A percentile compares a stretch with the other conserved stretches of the same genome.
Conservation (phyloP, 2,329 filamentous ascomycete species). For the Exophiala mesophila region DNA sequence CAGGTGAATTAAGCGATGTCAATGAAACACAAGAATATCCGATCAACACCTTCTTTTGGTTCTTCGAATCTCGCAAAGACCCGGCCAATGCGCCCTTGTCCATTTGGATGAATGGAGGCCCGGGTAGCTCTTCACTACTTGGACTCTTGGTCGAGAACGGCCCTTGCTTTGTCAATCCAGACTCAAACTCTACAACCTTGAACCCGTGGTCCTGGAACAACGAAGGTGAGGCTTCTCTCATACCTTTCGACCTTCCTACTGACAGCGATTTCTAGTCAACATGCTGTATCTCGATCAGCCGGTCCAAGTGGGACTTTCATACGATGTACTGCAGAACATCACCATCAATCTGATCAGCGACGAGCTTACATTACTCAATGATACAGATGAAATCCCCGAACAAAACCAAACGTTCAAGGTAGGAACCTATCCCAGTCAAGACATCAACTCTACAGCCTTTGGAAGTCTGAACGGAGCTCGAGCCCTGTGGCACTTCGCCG, state of each 20-base stretch:
- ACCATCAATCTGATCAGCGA: conserved; percentile 32
- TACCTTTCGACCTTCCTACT: conserved; percentile 32
- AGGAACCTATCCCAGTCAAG: conserved; percentile 49
- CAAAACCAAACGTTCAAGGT: conserved; percentile 51
- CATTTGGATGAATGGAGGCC: conserved; percentile 62
- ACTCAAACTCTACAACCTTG: conserved; percentile 46
- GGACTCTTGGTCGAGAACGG: conserved; percentile 49
- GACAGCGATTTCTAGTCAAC: conserved; percentile 13
- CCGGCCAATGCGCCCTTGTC: conserved; percentile 53
- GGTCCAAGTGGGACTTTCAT: conserved; percentile 54
- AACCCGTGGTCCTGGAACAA: conserved; percentile 62
- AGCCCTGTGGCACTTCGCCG: conserved; percentile 51
- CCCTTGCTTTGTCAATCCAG: conserved; percentile 50
- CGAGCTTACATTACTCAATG: conserved; percentile 28
- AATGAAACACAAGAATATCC: conserved; percentile 47
- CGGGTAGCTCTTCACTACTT: conserved; percentile 55
- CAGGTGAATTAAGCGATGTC: conserved; percentile 36
- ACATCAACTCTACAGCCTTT: conserved; percentile 31
- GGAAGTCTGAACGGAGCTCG: conserved; percentile 43
- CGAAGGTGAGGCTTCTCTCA: conserved; percentile 56
- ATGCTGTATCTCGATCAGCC: conserved; percentile 64
- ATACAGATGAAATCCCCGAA: conserved; percentile 29
- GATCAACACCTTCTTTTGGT: conserved; percentile 64
- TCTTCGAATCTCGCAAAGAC: conserved; percentile 54
- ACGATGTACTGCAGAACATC: conserved; percentile 41